These are phyloP conservation scores for Xylaria sp. DNA, from an alignment of 2,329 filamentous ascomycete species.

Conservation along the genomic window DNA sequence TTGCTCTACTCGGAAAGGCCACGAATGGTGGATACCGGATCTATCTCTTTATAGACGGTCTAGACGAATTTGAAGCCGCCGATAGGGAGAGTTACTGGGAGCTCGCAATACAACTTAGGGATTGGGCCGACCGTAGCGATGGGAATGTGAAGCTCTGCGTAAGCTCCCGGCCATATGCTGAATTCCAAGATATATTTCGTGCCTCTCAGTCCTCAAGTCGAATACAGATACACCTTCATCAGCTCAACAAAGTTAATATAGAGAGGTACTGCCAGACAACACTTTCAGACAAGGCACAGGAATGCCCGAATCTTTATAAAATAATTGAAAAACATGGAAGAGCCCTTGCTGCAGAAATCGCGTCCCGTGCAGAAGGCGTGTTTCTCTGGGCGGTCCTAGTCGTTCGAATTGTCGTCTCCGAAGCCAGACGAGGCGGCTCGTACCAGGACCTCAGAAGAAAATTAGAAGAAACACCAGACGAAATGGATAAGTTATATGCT, in stretches of 20 bases:
- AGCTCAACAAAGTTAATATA: neutral
- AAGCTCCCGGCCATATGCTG: neutral
- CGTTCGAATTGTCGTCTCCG: neutral
- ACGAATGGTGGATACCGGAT: neutral
- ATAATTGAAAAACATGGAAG: neutral
- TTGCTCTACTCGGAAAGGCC: neutral
- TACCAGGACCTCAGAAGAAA: neutral
- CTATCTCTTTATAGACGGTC: neutral
- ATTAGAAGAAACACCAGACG: too few relatives aligned
- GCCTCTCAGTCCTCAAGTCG: neutral
- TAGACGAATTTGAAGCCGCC: neutral
- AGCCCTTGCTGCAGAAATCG: neutral
- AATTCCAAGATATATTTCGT: neutral
- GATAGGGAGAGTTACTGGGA: neutral
- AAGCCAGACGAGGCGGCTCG: neutral
- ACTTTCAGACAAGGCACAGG: neutral
- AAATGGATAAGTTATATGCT: too few relatives aligned
- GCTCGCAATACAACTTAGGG: neutral
- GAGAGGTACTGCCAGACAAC: neutral
- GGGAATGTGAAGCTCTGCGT: neutral
- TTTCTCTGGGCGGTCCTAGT: neutral
- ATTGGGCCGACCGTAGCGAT: neutral
- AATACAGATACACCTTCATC: neutral
- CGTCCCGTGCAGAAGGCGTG: neutral
- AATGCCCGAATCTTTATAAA: neutral